These are phyloP conservation scores for Fusarium armeniacum DNA, from an alignment of 2,329 filamentous ascomycete species.

Conservation along the genomic window DNA sequence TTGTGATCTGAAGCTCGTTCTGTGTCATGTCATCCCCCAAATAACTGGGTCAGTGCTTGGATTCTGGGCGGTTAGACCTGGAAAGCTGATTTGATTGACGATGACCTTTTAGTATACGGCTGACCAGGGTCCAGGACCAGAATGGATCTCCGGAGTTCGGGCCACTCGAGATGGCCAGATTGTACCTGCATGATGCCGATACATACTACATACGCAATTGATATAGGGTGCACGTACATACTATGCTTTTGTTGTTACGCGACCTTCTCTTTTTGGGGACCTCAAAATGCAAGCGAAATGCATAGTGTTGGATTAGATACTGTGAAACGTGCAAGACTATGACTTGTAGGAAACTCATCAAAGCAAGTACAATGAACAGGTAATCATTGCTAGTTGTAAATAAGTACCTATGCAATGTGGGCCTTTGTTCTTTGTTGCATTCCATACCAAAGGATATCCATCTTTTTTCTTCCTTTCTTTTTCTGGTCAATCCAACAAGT, in stretches of 20 bases:
- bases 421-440: constrained; percentile 26
- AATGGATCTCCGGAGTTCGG: constrained; percentile 46
- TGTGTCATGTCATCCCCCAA: constrained; percentile 19
- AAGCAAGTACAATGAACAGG: background rate
- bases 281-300: constrained; percentile 20
- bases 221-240: constrained; percentile 43
- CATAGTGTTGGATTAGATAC: constrained; percentile 4
- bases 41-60: constrained; percentile 28
- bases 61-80: constrained; percentile 30
- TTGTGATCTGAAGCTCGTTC: constrained; percentile 23
- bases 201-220: constrained; percentile 8
- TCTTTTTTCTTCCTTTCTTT: constrained; percentile 30
- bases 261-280: constrained; percentile 29
- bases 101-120: constrained; percentile 8
- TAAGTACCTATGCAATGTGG: background rate
- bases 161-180: constrained; percentile 46
- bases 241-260: constrained; percentile 1
- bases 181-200: constrained; percentile 48
- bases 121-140: constrained; percentile 26
- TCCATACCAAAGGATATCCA: constrained; percentile 10
- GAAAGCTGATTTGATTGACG: constrained; percentile 15
- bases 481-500: constrained; percentile 14
- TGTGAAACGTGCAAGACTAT: constrained; percentile 26
- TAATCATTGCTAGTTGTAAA: background rate
- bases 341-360: constrained; percentile 1